Evolutionary conservation across 1,284 basidiomycete genomes (phyloP).

Genomic region (Puccinia coronata): DNA sequence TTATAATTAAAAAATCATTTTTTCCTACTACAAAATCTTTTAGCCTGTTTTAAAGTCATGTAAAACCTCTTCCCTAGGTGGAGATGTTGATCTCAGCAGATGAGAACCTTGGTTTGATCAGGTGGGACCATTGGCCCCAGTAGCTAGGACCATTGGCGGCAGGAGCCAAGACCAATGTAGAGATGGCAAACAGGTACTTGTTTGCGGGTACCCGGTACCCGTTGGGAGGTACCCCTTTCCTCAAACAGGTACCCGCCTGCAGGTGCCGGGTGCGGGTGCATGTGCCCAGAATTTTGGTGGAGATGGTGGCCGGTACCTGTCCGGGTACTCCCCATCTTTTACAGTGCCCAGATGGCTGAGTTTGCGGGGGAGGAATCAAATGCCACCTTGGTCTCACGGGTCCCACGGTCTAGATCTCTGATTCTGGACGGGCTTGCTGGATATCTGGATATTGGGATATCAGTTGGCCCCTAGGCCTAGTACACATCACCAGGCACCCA

Average conservation of each 20-base stretch:
- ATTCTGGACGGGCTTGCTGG: neutral
- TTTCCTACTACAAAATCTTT: too few relatives aligned
- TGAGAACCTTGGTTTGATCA: too few relatives aligned
- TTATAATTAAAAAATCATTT: too few relatives aligned
- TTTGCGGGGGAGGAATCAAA: neutral
- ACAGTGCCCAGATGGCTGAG: neutral
- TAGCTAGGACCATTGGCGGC: too few relatives aligned
- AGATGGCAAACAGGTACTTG: constrained; percentile 2
- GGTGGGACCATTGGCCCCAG: too few relatives aligned
- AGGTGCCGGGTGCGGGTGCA: too few relatives aligned
- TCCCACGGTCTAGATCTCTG: neutral
- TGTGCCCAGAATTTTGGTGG: neutral
- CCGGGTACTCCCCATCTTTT: neutral
- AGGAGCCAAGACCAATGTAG: too few relatives aligned
- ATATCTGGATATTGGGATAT: neutral
- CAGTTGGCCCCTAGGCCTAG: neutral
- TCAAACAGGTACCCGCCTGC: neutral
- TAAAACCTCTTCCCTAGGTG: too few relatives aligned
- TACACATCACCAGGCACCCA: neutral
- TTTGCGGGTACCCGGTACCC: too few relatives aligned
- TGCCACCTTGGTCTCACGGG: neutral
- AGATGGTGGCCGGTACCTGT: neutral
- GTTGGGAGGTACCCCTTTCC: neutral
- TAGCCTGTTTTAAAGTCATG: too few relatives aligned
- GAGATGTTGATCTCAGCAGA: too few relatives aligned